These are phyloP conservation scores for Veloboletus limbatus DNA, from an alignment of 1,284 basidiomycete species.

Conservation along the genomic window DNA sequence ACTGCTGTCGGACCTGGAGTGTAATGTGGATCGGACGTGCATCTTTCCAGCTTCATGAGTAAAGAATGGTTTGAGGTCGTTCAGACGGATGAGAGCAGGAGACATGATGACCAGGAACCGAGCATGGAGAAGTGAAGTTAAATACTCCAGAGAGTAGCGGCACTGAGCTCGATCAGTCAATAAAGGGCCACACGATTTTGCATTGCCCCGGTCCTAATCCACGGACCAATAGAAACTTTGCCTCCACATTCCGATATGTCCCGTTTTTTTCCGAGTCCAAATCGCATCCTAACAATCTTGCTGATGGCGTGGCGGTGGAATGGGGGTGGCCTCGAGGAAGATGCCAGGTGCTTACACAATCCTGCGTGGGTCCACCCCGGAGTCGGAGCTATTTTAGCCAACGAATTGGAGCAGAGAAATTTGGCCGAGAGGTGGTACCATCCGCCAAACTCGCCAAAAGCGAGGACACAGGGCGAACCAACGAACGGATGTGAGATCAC, in stretches of 20 bases:
- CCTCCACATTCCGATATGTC: slow-evolving; percentile 17
- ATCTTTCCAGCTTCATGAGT: slow-evolving; percentile 6
- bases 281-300: slow-evolving; percentile 9
- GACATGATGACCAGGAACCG: slow-evolving; percentile 6
- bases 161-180: slow-evolving; percentile 17
- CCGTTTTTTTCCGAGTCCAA: slow-evolving; percentile 18
- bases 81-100: slow-evolving; percentile 8
- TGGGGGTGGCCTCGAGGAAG: slow-evolving; percentile 23
- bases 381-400: not conserved
- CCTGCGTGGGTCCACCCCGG: not conserved
- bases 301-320: slow-evolving; percentile 25
- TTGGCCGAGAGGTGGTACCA: not conserved
- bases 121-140: slow-evolving; percentile 11
- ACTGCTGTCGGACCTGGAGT: slow-evolving; percentile 14
- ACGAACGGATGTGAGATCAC: not conserved
- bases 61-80: slow-evolving; percentile 1
- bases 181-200: slow-evolving; percentile 11
- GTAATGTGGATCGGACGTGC: slow-evolving; percentile 8
- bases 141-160: slow-evolving; percentile 16
- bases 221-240: slow-evolving; percentile 21
- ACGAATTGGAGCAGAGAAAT: slow-evolving; percentile 3
- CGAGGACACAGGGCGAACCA: not conserved
- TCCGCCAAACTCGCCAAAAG: not conserved
- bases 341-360: slow-evolving; percentile 15
- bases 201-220: slow-evolving; percentile 18